A percentile compares a stretch with the other conserved stretches of the same genome.
Evolutionary conservation across 176 grass and related monocot species (phyloP).

Genomic region (Elymus sibiricus): DNA sequence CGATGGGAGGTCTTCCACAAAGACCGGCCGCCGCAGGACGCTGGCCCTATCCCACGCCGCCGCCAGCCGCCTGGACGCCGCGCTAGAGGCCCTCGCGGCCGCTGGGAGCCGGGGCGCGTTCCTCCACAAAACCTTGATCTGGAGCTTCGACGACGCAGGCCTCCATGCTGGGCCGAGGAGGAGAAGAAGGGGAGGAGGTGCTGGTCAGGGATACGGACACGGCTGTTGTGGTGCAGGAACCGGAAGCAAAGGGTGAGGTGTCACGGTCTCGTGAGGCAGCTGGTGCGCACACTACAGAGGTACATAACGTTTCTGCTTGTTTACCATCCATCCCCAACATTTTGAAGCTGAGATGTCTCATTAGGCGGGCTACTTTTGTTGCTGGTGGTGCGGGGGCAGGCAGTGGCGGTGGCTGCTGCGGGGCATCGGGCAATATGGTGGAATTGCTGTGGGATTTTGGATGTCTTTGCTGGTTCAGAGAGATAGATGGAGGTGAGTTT

Average conservation of each 20-base stretch:
- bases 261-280: constrained; percentile 19
- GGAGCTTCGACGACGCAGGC: too few species aligned
- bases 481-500: constrained; percentile 56
- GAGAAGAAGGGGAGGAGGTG: constrained; percentile 23
- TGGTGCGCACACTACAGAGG: constrained; percentile 33
- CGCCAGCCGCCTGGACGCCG: too few species aligned
- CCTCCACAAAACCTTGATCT: too few species aligned
- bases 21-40: too few species aligned
- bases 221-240: constrained; percentile 15
- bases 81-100: too few species aligned
- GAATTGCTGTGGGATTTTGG: too few species aligned
- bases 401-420: constrained; percentile 24
- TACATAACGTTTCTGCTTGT: constrained; percentile 12
- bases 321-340: neutral
- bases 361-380: neutral
- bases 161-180: too few species aligned
- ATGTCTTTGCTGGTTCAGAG: constrained; percentile 51
- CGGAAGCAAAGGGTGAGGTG: constrained; percentile 17
- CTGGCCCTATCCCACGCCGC: too few species aligned
- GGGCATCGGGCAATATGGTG: too few species aligned
- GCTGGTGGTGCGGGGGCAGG: constrained; percentile 34
- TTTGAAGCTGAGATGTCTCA: constrained; percentile 31
- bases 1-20: too few species aligned
- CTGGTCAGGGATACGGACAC: constrained; percentile 10
- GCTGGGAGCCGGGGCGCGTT: too few species aligned